These are phyloP conservation scores for Aspergillus coremiiformis DNA, from an alignment of 495 filamentous ascomycete genomes.

Conservation along the genomic window DNA sequence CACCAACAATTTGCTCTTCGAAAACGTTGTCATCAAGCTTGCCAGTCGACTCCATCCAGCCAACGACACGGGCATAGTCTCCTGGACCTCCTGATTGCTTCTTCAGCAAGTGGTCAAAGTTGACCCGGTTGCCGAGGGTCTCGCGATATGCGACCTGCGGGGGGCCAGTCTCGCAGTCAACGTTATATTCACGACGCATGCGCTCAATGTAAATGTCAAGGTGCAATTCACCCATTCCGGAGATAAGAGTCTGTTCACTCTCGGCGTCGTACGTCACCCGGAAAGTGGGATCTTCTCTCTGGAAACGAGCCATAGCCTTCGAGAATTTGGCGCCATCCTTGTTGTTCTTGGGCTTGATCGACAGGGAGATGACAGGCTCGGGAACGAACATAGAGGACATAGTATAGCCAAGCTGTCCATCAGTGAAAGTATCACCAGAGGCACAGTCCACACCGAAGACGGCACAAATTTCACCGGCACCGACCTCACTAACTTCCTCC, in stretches of 20 bases:
- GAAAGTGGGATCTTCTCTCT: slow-evolving; percentile 98
- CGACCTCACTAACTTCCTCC: slow-evolving; percentile 90
- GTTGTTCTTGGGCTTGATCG: slow-evolving; percentile 91
- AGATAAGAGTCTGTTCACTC: slow-evolving; percentile 92
- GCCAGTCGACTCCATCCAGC: slow-evolving; percentile 82
- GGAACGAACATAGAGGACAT: slow-evolving; percentile 99
- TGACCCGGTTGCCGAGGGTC: slow-evolving; percentile 67
- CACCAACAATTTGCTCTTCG: slow-evolving; percentile 79
- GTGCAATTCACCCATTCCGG: slow-evolving; percentile 97
- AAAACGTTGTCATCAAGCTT: slow-evolving; percentile 71
- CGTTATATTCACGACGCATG: slow-evolving; percentile 94
- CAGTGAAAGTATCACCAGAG: slow-evolving; percentile 97
- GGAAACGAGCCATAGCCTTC: slow-evolving; percentile 98
- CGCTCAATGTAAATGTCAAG: slow-evolving; percentile 97
- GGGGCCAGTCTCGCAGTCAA: slow-evolving; percentile 90
- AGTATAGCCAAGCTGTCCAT: slow-evolving; percentile 83
- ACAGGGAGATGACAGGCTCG: slow-evolving; percentile 95
- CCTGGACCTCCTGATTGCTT: slow-evolving; percentile 95
- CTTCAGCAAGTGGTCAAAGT: slow-evolving; percentile 91
- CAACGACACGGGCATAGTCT: slow-evolving; percentile 89
- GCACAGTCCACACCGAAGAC: slow-evolving; percentile 98
- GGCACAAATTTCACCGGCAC: slow-evolving; percentile 95
- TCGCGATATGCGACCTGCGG: slow-evolving; percentile 98
- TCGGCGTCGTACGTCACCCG: slow-evolving; percentile 86
- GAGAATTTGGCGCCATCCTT: slow-evolving; percentile 92